Evolutionary conservation across 495 filamentous ascomycete genomes (phyloP), one percentile per base, ranked within the genome.

Genomic region (Podospora pseudocomata): DNA sequence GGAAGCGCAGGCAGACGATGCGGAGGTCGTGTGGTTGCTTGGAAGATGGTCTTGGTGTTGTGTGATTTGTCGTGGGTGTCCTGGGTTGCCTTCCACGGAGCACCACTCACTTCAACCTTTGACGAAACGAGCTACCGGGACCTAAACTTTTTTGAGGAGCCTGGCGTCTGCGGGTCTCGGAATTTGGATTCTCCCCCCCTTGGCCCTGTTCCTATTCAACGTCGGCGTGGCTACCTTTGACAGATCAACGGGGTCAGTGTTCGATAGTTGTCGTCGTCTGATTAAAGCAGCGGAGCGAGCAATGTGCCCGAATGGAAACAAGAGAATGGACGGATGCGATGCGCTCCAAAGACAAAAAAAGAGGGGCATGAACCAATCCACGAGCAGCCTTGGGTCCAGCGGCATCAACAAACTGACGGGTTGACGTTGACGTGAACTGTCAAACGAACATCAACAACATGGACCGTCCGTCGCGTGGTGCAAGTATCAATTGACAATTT

Each of bases 101-200:
- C 61, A 28, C 64, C 39, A 49, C 39, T 49, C 39, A 49, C 39
- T 49, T 49, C 39, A 49, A 16, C 39, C 49, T 59, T 66, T 63
- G 49, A 64, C 63, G 53, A 69, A 61, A n/a, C 63, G 71, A 67
- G 64, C 34, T 68, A 60, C 62, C 54, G 56, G 65, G 65, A 60
- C 64, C 49, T 72, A 67, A 27, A 58, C 70, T 72, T 72, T 72
- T 70, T 72, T 60, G 64, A 71, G 73, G 68, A 60, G 58, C 62
- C 60, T 65, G 19, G 34, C 26, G 55, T 54, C 49, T 44, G 68
- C 66, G 66, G 67, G 63, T 69, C 56, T 67, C 71, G 68, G 68
- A 69, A 57, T 69, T 72, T 68, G 49, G 30, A 64, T 69, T 56
- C 63, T 61, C 65, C 65, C 30, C 30, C 63, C 65, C 65, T 60